Base-by-base conservation (phyloP, 306 rosid genomes). In the Pyrus bretschneideri region DNA sequence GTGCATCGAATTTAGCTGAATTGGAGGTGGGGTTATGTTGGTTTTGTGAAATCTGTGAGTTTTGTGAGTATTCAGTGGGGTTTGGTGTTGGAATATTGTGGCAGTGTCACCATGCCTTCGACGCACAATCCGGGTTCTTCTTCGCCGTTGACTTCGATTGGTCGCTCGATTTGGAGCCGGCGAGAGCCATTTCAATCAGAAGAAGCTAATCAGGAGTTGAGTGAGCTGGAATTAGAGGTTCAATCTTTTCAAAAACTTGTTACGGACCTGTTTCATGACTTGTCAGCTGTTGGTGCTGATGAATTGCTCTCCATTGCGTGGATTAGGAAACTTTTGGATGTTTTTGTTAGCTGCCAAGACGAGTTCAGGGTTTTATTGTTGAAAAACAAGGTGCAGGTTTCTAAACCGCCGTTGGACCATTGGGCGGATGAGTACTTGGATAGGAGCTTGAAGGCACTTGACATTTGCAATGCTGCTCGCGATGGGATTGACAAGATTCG, bases 391-490 rank as follows among this genome's bases (percentile, higher is more conserved):
- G 87, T 44, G 49, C 81, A 67, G 78, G 79, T 86, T 71, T 79
- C 85, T 0, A 89, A 88, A 64, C 81, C 93, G 0, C 97, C 97
- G 1, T 78, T 91, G 83, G 91, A 89, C 72, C 87, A 89, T 8
- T 59, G 82, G 86, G 46, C 80, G 62, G 86, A 84, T 49, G 97
- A 88, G 19, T 91, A 88, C 80, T 81, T 89, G 31, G 97, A 89
- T 55, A 86, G 89, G 76, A 83, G 91, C 17, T 88, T 91, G 82
- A 89, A 91, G 87, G 95, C 93, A 3, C 97, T 91, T 65, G 95
- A 91, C 61, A 89, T 91, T 49, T 91, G 97, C 72, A 91, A 91
- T 75, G 95, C 91, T 5, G 77, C 82, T 44, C 85, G 95, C 11
- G 90, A 88, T 65, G 97, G 91, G 84, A 76, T 89, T 59, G 95